Base-by-base conservation (phyloP, 2,329 filamentous ascomycete genomes). In the Penicillium verrucosum region DNA sequence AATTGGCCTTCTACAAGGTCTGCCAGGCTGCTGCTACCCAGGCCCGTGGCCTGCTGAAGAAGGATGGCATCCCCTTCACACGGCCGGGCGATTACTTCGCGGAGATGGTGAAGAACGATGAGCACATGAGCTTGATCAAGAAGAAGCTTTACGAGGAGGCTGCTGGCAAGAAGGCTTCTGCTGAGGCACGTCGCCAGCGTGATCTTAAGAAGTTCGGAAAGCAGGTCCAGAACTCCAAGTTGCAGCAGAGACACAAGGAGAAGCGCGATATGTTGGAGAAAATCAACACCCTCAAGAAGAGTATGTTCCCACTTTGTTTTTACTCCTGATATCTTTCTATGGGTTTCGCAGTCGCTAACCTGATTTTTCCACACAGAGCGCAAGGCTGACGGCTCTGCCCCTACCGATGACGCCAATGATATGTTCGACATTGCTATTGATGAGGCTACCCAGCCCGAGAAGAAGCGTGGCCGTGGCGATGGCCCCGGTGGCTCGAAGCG, bases 171-270 rank as follows among this genome's bases (percentile, higher is more conserved):
- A 96, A 96, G 81, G 93, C 94, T 0, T 85, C 91, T 29, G 87
- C 89, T 25, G 94, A 99, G 76, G 94, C 94, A 7, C 85, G 92
- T 73, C 92, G 92, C 78, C 88, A 93, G 79, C 84, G 94, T 62
- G 94, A 99, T 74, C 81, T 97, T 69, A 97, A 97, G 86, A 99
- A 97, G 80, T 99, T 97, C 73, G 94, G 94, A 73, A 99, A 99
- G 81, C 90, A 96, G 75, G 94, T 97, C 51, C 94, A 99, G 80
- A 85, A 96, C 58, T 92, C 92, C 58, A 97, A 96, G 81, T 78
- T 96, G 74, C 93, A 97, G 78, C 93, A 99, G 83, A 83, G 94
- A 47, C 86, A 90, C 49, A 96, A 95, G 82, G 88, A 87, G 70
- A 97, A 97, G 87, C 87, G 86, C 67, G 90, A 95, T 61, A 96